Conservation (phyloP, 1,284 basidiomycete genomes). For the Pisolithus thermaeus region DNA sequence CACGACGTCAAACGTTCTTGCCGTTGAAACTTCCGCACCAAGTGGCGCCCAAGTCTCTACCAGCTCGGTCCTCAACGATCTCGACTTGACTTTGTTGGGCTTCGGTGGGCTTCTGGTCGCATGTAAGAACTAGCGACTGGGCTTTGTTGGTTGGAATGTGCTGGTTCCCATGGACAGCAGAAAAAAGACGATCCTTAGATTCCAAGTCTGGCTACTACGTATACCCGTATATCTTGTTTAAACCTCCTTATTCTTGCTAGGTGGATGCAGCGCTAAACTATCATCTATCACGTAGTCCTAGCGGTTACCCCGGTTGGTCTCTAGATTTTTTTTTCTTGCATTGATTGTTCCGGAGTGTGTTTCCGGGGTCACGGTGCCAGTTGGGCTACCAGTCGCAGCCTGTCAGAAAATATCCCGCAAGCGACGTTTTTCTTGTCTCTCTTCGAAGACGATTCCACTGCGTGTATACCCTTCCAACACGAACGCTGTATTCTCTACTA, state of each 20-base stretch:
- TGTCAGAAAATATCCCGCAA: background rate
- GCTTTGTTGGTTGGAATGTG: background rate
- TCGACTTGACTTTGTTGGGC: conserved; percentile 17
- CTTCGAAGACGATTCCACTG: conserved; percentile 2
- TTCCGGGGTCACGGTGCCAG: conserved; percentile 14
- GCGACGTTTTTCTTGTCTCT: conserved; percentile 9
- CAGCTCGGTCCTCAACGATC: conserved; percentile 7
- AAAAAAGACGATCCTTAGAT: conserved; percentile 8
- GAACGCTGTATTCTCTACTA: conserved; percentile 12
- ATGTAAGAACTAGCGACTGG: conserved; percentile 3
- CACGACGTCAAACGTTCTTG: conserved; percentile 10
- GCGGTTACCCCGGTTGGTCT: background rate
- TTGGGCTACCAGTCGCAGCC: background rate
- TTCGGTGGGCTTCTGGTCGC: conserved; percentile 16
- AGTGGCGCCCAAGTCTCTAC: conserved; percentile 1
- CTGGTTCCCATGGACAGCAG: conserved; percentile 1
- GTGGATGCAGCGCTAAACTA: too few relatives aligned
- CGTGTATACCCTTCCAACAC: conserved; percentile 4
- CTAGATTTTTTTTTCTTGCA: background rate
- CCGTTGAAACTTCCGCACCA: conserved; percentile 8
- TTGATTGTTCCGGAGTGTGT: background rate
- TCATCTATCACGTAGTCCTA: background rate
- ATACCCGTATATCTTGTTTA: conserved; percentile 25
- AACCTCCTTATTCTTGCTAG: background rate
- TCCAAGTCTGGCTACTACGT: conserved; percentile 11